These are phyloP conservation scores for Clonostachys sp. DNA, from an alignment of 2,329 filamentous ascomycete species.

Conservation along the genomic window DNA sequence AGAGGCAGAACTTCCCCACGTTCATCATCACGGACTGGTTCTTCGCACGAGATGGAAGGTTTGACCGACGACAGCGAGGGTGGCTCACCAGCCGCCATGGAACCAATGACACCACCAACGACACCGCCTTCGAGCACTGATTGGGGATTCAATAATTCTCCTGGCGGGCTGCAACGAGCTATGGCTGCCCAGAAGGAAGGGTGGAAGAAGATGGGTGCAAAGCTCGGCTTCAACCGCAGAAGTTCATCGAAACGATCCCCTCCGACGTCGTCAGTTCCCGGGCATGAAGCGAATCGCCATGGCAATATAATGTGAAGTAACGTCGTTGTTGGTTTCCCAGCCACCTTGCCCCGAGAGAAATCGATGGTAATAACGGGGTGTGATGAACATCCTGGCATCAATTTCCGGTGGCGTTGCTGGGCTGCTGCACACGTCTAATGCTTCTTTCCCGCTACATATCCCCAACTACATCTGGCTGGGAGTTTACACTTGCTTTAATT, in stretches of 20 bases:
- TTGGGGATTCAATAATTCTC: conserved; percentile 45
- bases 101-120: conserved; percentile 70
- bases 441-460: too few species aligned
- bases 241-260: conserved; percentile 34
- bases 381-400: too few species aligned
- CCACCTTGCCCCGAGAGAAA: too few species aligned
- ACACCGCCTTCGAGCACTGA: conserved; percentile 60
- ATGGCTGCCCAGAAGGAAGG: conserved; percentile 51
- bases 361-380: too few species aligned
- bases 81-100: conserved; percentile 49
- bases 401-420: too few species aligned
- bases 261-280: conserved; percentile 37
- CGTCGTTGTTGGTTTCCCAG: too few species aligned
- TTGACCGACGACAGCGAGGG: conserved; percentile 62
- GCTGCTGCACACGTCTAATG: too few species aligned
- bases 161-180: conserved; percentile 48
- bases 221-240: conserved; percentile 54
- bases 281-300: conserved; percentile 25
- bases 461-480: too few species aligned
- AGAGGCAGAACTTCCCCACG: background rate
- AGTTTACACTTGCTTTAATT: too few species aligned
- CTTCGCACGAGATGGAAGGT: conserved; percentile 44
- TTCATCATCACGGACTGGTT: conserved; percentile 6
- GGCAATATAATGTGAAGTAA: conserved; percentile 45
- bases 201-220: conserved; percentile 62